A percentile compares a stretch with the other conserved stretches of the same genome.
These are phyloP conservation scores for Tilletia setariae DNA, from an alignment of 1,284 basidiomycete species.

Conservation along the genomic window DNA sequence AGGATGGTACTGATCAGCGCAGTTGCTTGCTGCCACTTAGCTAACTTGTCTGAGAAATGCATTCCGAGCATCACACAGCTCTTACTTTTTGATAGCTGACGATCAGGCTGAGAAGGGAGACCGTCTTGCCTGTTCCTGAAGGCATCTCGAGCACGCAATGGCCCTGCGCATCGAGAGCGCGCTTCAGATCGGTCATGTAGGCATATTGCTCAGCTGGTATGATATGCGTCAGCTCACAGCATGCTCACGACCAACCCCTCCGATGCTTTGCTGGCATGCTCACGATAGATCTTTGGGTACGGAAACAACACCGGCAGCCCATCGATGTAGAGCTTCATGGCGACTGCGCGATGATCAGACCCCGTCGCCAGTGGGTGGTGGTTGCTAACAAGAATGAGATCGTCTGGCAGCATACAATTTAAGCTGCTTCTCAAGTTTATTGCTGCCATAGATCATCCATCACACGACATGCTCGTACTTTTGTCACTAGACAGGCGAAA, in stretches of 20 bases:
- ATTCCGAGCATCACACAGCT: background rate
- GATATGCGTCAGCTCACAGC: background rate
- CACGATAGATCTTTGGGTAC: conserved; percentile 56
- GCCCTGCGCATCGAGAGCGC: conserved; percentile 84
- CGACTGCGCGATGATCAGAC: conserved; percentile 16
- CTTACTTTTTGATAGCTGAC: conserved; percentile 92
- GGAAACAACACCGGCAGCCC: conserved; percentile 63
- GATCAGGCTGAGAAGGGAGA: conserved; percentile 91
- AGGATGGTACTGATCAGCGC: conserved; percentile 73
- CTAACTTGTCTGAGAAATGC: too few species aligned
- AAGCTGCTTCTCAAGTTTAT: too few species aligned
- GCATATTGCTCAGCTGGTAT: conserved; percentile 79
- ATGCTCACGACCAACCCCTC: background rate
- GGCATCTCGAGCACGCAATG: conserved; percentile 99
- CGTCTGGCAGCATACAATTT: too few species aligned
- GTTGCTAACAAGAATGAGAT: too few species aligned
- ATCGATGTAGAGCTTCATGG: conserved; percentile 94
- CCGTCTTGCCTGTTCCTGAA: conserved; percentile 95
- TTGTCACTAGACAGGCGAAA: too few species aligned
- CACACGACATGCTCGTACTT: too few species aligned
- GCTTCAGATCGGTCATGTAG: conserved; percentile 97
- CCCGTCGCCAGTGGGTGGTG: too few species aligned
- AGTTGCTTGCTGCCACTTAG: background rate
- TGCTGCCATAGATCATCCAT: too few species aligned
- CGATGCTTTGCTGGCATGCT: background rate